phyloP scores from a whole-genome alignment of 73 alveolate species.

The Uronychia setigera region DNA sequence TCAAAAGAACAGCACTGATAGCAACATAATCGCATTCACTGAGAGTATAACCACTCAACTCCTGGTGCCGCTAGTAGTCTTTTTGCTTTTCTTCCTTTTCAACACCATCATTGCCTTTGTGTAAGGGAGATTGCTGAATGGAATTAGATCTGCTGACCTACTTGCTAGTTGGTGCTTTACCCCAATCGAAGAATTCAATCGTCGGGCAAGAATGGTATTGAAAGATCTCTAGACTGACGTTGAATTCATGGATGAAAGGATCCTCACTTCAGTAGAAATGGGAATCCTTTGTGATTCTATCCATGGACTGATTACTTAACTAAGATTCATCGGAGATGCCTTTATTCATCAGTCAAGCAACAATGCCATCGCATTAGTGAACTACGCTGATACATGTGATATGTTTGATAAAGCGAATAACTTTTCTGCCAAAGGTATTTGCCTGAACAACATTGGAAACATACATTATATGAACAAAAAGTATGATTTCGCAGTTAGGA shows the following conservation, averaged over 20 bases:
- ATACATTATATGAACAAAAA: background rate
- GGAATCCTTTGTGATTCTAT: background rate
- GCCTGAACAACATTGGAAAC: background rate
- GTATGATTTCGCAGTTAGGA: background rate
- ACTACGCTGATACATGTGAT: background rate
- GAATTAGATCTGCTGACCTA: background rate
- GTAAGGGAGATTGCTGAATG: background rate
- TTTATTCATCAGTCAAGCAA: background rate
- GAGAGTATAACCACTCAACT: background rate
- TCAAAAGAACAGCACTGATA: no score
- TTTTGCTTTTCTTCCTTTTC: background rate
- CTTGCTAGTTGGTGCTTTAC: background rate
- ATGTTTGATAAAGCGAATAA: background rate
- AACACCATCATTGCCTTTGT: background rate
- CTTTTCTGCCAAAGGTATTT: background rate
- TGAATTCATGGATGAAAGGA: background rate
- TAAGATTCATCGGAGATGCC: background rate
- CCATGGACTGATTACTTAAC: background rate
- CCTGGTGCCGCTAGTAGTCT: background rate
- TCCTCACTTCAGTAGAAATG: background rate
- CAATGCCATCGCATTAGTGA: slow-evolving; percentile 1
- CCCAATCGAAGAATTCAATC: background rate
- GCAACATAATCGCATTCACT: background rate
- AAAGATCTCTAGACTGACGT: background rate
- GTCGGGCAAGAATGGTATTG: background rate